Base-by-base conservation (phyloP, 768 basidiomycete species). In the Trametes meyenii region DNA sequence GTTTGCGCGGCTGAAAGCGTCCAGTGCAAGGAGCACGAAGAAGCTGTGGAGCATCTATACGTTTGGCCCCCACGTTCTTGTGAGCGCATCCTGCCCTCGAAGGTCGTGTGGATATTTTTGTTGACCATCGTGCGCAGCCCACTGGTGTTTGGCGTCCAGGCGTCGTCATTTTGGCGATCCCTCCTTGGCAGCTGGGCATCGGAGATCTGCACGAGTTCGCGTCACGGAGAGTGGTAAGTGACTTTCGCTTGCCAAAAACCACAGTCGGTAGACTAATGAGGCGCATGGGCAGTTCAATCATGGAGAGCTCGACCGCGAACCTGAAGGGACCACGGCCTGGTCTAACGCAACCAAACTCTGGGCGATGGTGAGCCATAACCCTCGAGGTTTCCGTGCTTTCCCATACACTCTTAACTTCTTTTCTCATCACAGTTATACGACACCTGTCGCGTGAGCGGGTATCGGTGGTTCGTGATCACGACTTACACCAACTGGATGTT, bases 401-500 rank as follows among this genome's bases (percentile, higher is more conserved):
- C 17, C 21, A 12, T 29, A 21, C 33, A 21, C 0, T 36, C 14
- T 16, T 13, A 12, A 8, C 5, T 14, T 7, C 29, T 51, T 5
- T 16, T 17, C 33, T 21, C 7, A 3, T 13, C n/a, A 21, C 43
- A 62, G 61, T 17, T 55, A 1, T 60, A 60, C 23, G 62, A 64
- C n/a, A 29, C 44, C 16, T 60, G 62, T 54, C 43, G 48, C 17
- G 38, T 50, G 6, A 48, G 48, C 24, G 54, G 44, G 12, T 59
- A 54, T 39, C 36, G 58, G 17, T 60, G 62, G 57, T 64, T 64
- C 44, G 58, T 60, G 17, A 48, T 64, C 13, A 64, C 62, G 1
- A 60, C 53, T 16, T 64, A 64, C 39, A 36, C 46, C 14, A n/a
- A 60, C 10, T 64, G 62, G 62, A 39, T 64, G 10, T 64, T 64